phyloP scores from a whole-genome alignment of 257 asterid genomes.

The Solanum virginianum region DNA sequence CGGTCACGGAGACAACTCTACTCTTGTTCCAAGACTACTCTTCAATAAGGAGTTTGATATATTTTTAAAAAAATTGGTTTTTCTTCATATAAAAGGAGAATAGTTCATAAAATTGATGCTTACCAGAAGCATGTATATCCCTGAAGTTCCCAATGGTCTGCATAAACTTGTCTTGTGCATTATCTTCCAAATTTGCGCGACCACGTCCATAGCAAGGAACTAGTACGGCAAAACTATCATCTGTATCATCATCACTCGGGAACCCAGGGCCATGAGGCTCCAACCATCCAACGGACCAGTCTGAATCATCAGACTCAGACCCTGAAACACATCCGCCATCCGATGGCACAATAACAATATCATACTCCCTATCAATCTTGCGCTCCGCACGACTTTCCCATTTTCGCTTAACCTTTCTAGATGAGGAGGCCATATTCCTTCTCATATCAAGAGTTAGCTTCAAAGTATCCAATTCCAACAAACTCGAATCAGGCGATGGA shows the following conservation, averaged over 20 bases:
- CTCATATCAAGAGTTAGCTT: conserved; percentile 14
- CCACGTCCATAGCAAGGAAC: conserved; percentile 43
- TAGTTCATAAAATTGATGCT: neutral
- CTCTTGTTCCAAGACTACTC: neutral
- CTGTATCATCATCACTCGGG: conserved; percentile 20
- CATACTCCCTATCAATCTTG: conserved; percentile 33
- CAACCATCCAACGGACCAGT: conserved; percentile 45
- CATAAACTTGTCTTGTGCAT: conserved; percentile 10
- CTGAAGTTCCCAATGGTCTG: conserved; percentile 17
- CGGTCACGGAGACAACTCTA: neutral
- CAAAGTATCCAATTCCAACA: conserved; percentile 24
- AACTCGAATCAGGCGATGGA: conserved; percentile 15
- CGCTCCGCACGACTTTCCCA: conserved; percentile 33
- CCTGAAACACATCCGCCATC: conserved; percentile 46
- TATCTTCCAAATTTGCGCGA: conserved; percentile 6
- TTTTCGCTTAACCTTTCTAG: conserved; percentile 24
- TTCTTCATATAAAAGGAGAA: neutral
- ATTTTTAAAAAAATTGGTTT: neutral
- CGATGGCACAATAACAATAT: conserved; percentile 36
- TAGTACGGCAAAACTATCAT: conserved; percentile 37
- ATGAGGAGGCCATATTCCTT: conserved; percentile 13
- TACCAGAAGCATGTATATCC: conserved; percentile 23
- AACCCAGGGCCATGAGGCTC: conserved; percentile 37
- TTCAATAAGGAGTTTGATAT: neutral
- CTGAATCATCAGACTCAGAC: conserved; percentile 45